These are phyloP conservation scores for Lentinula sp. DNA, from an alignment of 768 basidiomycete species.

Conservation along the genomic window DNA sequence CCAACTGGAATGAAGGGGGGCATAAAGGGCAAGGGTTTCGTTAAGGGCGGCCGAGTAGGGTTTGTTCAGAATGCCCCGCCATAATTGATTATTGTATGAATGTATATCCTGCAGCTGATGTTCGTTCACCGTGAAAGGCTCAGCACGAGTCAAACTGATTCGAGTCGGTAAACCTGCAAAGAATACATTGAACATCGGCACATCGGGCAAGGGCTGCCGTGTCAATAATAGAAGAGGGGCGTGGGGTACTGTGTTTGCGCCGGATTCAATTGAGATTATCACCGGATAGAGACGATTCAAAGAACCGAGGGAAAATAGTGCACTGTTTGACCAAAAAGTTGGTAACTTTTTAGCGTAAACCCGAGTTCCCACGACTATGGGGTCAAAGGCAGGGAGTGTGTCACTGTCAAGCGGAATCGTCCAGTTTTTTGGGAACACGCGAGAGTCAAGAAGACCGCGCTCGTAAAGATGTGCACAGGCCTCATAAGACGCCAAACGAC, in stretches of 20 bases:
- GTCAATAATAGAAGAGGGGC: constrained; percentile 65
- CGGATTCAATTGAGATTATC: constrained; percentile 36
- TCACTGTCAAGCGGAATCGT: background rate
- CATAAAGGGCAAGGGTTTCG: constrained; percentile 59
- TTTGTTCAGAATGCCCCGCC: constrained; percentile 62
- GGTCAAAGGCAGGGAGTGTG: constrained; percentile 10
- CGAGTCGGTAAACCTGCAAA: constrained; percentile 38
- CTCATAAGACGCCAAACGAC: constrained; percentile 53
- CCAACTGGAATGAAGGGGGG: constrained; percentile 48
- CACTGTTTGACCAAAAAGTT: constrained; percentile 58
- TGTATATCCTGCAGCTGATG: constrained; percentile 43
- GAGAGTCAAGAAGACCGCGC: constrained; percentile 45
- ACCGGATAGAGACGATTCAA: constrained; percentile 47
- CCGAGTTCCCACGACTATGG: constrained; percentile 36
- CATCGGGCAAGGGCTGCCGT: constrained; percentile 53
- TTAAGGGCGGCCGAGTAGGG: constrained; percentile 49
- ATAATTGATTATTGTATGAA: constrained; percentile 58
- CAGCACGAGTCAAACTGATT: constrained; percentile 39
- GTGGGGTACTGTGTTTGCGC: constrained; percentile 27
- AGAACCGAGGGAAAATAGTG: constrained; percentile 14
- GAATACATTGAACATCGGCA: constrained; percentile 56
- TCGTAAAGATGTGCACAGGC: constrained; percentile 47
- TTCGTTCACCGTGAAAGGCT: constrained; percentile 42
- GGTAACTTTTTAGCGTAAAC: constrained; percentile 54
- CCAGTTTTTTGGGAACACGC: constrained; percentile 36